Evolutionary conservation across 306 rosid genomes (phyloP), one percentile per base, ranked within the genome.

Genomic region (Pterocarpus macrocarpus): DNA sequence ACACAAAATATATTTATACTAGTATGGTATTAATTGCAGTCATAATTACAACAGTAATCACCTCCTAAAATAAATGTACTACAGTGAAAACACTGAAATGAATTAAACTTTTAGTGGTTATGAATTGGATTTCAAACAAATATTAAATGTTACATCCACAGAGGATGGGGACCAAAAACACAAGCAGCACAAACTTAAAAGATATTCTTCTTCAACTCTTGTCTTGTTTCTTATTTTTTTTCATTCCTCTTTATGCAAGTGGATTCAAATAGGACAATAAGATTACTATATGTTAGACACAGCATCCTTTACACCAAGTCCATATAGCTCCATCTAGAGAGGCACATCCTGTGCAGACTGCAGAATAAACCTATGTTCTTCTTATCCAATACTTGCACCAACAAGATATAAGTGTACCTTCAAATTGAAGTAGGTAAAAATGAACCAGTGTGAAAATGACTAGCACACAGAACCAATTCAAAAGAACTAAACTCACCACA

Each of bases 401-500:
- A 41, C 49, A 30, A 12, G 6, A 69, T 15, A 44, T 36, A 75
- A 62, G 12, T 14, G 55, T 36, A 35, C 8, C 69, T 68, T 56
- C 33, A 36, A 64, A 67, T 47, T 35, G 62, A 79, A 52, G 49
- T 75, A 59, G 28, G 62, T 62, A 75, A 14, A 38, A 11, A 36
- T 8, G 22, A 11, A 58, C 41, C 22, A 6, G 44, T 44, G 35
- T 39, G 4, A 45, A 77, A 69, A 69, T 36, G 14, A 45, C 62
- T 5, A 61, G 22, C 35, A 78, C n/a, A 66, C 14, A 55, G 64
- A 65, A 58, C 35, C 10, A 71, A 44, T 50, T 79, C 63, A 49
- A 57, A 32, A 32, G 17, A 81, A 53, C 80, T 56, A 81, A 78
- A 86, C 91, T 77, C 66, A 95, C 99, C 84, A 95, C 99, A 69